Base-by-base conservation (phyloP, 2,329 filamentous ascomycete genomes). In the Talaromyces pinophilus region DNA sequence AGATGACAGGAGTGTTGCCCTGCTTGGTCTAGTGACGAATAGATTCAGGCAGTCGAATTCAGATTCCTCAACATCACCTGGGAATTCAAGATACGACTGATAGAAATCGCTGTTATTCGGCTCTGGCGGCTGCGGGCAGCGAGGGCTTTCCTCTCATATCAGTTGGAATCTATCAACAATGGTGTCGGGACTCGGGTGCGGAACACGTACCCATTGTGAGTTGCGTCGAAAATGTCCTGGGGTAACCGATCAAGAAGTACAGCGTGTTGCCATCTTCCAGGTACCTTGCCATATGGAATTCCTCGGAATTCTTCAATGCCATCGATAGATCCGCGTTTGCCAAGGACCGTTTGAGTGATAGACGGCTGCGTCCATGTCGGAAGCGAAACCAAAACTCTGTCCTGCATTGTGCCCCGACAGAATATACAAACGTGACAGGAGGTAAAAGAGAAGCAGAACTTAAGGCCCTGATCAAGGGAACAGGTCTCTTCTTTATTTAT, bases 281-380 rank as follows among this genome's bases (percentile, higher is more conserved):
- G 91, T 0, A 90, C 84, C 68, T 91, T 81, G 1, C 91, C 91
- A 72, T 88, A 95, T 1, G 91, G 91, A 65, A 95, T 92, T 22
- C 88, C 90, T 64, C 85, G 87, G 80, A 92, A 93, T 25, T 82
- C 85, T 65, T 94, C 91, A 30, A 92, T 50, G 1, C 13, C 46
- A 17, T 50, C 22, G 11, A 50, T 28, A 13, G 11, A 13, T 25
- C 46, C 46, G 4, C 11, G 10, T 25, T 48, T 48, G 19, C 46
- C 46, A 25, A 48, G 19, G 11, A 48, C 46, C 5, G 46, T 28
- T 28, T 25, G 46, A 7, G 33, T 42, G 33, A 38, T 25, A 30
- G 54, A 25, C 3, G 54, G 54, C 11, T 42, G 33, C n/a, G n/a
- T 59, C 54, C 54, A 35, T 40, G 54, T 40, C 5, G 54, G 54